A percentile compares a stretch with the other conserved stretches of the same genome.
phyloP scores from a whole-genome alignment of 495 filamentous ascomycete genomes.

The Lepidopterella palustris region DNA sequence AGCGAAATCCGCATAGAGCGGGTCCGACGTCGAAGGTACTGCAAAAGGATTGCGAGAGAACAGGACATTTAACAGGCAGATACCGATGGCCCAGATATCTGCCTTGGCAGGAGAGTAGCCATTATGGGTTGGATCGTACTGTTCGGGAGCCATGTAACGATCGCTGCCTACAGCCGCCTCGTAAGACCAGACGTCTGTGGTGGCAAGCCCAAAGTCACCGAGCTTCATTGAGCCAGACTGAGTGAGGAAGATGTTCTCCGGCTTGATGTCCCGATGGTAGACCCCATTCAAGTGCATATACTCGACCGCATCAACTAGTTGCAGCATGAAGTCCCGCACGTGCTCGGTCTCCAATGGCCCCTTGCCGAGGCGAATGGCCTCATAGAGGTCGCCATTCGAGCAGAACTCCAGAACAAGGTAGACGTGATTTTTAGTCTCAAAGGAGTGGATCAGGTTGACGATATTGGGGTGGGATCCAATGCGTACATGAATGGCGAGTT shows the following conservation, averaged over 20 bases:
- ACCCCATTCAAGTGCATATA: slow-evolving; percentile 86
- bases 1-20: slow-evolving; percentile 85
- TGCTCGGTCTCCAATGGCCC: slow-evolving; percentile 92
- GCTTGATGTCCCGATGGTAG: slow-evolving; percentile 98
- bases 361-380: slow-evolving; percentile 81
- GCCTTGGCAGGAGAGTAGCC: slow-evolving; percentile 93
- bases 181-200: slow-evolving; percentile 75
- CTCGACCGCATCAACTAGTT: slow-evolving; percentile 82
- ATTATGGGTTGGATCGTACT: slow-evolving; percentile 76
- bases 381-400: slow-evolving; percentile 92
- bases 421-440: slow-evolving; percentile 82
- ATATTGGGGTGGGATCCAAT: slow-evolving; percentile 82
- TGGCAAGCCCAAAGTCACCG: slow-evolving; percentile 91
- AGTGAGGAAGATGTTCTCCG: slow-evolving; percentile 95
- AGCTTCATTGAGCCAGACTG: slow-evolving; percentile 86
- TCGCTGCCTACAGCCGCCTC: slow-evolving; percentile 94
- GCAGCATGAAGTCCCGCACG: slow-evolving; percentile 92
- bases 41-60: slow-evolving; percentile 95
- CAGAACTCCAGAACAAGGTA: slow-evolving; percentile 96
- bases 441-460: slow-evolving; percentile 85
- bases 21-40: slow-evolving; percentile 75
- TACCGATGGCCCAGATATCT: slow-evolving; percentile 93
- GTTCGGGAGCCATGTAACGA: slow-evolving; percentile 97
- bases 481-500: slow-evolving; percentile 71
- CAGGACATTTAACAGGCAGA: slow-evolving; percentile 91